A percentile compares a stretch with the other conserved stretches of the same genome.
phyloP scores from a whole-genome alignment of 331 rosid genomes.

The Spiraea crenata region DNA sequence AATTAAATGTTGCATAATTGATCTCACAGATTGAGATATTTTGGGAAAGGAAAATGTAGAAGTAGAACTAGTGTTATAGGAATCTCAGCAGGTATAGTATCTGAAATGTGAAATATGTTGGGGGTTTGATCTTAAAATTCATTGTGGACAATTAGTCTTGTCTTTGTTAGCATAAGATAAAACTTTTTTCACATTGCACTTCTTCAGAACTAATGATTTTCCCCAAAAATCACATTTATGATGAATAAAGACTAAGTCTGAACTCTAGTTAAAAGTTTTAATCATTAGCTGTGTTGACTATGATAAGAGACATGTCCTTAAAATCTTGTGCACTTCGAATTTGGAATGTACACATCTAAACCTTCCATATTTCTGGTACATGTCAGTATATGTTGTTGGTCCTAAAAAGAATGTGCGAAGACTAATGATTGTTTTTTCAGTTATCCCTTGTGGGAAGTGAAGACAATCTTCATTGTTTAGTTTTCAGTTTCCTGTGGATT shows the following conservation, averaged over 20 bases:
- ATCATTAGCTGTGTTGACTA: not conserved
- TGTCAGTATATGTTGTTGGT: not conserved
- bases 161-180: not conserved
- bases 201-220: not conserved
- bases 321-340: not conserved
- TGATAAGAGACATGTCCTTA: not conserved
- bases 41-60: not conserved
- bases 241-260: not conserved
- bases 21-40: not conserved
- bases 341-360: not conserved
- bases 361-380: not conserved
- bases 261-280: not conserved
- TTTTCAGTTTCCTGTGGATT: not conserved
- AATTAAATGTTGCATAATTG: not conserved
- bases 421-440: not conserved
- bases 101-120: not conserved
- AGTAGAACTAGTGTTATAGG: not conserved
- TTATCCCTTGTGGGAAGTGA: conserved; percentile 1
- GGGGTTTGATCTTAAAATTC: not conserved
- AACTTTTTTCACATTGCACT: not conserved
- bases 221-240: not conserved
- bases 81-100: not conserved
- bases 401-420: not conserved
- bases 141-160: not conserved
- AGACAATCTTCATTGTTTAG: not conserved